phyloP scores from a whole-genome alignment of 352 stramenopile genomes.

The Pythium vanterpoolii region DNA sequence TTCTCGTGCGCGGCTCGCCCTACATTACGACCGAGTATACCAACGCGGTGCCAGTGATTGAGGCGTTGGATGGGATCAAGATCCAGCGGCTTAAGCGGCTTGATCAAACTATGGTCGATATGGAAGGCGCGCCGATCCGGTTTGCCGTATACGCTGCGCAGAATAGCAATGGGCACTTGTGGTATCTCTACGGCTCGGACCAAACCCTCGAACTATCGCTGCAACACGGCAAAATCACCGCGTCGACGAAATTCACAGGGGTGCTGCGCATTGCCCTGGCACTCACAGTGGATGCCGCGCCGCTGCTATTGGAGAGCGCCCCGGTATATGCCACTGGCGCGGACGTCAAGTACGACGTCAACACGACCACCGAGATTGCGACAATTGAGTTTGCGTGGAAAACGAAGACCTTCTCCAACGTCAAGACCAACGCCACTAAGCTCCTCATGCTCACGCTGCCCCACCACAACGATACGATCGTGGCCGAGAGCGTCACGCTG shows the following conservation, averaged over 20 bases:
- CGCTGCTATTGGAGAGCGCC: slow-evolving; percentile 56
- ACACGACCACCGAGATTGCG: slow-evolving; percentile 25
- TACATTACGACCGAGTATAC: slow-evolving; percentile 76
- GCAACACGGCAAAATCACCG: slow-evolving; percentile 32
- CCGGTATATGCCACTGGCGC: slow-evolving; percentile 55
- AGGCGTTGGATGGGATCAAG: slow-evolving; percentile 44
- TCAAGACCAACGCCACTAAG: slow-evolving; percentile 20
- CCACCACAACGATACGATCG: slow-evolving; percentile 56
- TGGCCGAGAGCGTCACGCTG: slow-evolving; percentile 14
- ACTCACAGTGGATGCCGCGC: slow-evolving; percentile 32
- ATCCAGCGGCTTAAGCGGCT: slow-evolving; percentile 51
- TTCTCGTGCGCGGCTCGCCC: slow-evolving; percentile 75
- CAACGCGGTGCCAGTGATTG: slow-evolving; percentile 47
- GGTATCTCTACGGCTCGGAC: slow-evolving; percentile 67
- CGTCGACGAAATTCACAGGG: slow-evolving; percentile 39
- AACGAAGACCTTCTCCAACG: slow-evolving; percentile 37
- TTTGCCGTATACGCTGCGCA: slow-evolving; percentile 52
- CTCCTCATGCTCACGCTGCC: slow-evolving; percentile 73
- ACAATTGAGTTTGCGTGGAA: slow-evolving; percentile 64
- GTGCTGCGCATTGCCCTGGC: slow-evolving; percentile 53
- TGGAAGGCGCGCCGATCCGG: slow-evolving; percentile 28
- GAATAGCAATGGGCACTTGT: slow-evolving; percentile 62
- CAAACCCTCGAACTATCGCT: slow-evolving; percentile 34
- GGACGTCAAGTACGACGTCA: slow-evolving; percentile 43
- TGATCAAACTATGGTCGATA: slow-evolving; percentile 37